Conservation (phyloP, 306 rosid genomes). For the Prunus mongolica region DNA sequence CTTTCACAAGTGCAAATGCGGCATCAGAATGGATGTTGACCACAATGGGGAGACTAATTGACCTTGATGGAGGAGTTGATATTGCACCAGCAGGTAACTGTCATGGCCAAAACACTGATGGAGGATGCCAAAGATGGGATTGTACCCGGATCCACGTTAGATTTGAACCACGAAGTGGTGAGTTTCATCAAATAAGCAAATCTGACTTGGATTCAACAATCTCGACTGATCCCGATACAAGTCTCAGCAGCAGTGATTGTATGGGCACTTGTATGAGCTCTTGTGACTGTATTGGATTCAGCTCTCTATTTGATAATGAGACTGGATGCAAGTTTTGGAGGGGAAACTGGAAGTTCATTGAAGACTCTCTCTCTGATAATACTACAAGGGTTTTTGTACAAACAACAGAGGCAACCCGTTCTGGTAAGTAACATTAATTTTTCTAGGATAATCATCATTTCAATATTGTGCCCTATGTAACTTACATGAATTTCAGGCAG, state of each 20-base stretch:
- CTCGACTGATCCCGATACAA: neutral
- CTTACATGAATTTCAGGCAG: no score
- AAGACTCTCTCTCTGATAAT: neutral
- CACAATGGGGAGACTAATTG: neutral
- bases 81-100: slow-evolving; percentile 1
- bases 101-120: neutral
- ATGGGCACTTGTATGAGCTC: neutral
- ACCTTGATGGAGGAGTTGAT: no score
- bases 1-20: neutral
- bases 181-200: neutral
- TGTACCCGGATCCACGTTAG: neutral
- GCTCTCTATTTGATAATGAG: neutral
- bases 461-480: no score
- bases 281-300: slow-evolving; percentile 13
- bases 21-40: neutral
- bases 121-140: neutral
- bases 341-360: neutral
- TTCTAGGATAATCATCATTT: no score
- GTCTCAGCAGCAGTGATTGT: slow-evolving; percentile 7
- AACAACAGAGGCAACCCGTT: neutral
- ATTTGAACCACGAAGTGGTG: neutral
- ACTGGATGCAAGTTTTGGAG: slow-evolving; percentile 15
- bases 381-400: neutral
- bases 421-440: neutral
- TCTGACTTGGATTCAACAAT: neutral